Evolutionary conservation across 2,329 filamentous ascomycete species (phyloP), one percentile per base, ranked within the genome.

Genomic region (Trichophyton simii): DNA sequence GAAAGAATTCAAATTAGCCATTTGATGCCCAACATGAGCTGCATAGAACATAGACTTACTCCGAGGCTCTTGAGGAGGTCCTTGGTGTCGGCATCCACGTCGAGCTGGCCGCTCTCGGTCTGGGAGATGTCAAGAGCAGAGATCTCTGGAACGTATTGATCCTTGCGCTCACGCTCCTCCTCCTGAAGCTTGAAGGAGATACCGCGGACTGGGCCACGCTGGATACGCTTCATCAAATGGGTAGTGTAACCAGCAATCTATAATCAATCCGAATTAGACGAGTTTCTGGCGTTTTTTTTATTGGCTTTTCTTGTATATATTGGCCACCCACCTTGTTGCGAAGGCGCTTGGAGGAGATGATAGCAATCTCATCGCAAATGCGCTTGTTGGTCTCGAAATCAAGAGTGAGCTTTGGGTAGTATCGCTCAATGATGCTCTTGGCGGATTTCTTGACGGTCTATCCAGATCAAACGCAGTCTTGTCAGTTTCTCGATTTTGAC

Each of bases 161-260:
- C 94, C 89, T 99, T 99, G 79, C 94, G 88, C 83, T 99, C 94
- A 85, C 94, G 90, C 87, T 99, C 94, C 84, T 99, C 94, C 84
- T 99, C 94, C 83, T 99, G 94, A 65, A 99, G 89, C 87, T 99
- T 99, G 91, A 99, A 99, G 80, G 95, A 99, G 82, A 99, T 99
- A 84, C 94, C 94, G 74, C 94, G 95, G 80, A 99, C 94, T 69
- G 94, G 94, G 69, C 94, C 94, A 79, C 94, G 91, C 85, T 97
- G 94, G 73, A 99, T 99, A 81, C 94, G 94, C 87, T 97, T 97
- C 95, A 99, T 99, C 80, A 95, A 79, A 78, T 95, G 91, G 70
- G 94, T 97, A 73, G 92, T 96, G 87, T 96, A 97, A 74, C 94
- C 94, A 75, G 94, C 91, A 82, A 96, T 95, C 89, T 92, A 69